Evolutionary conservation across 176 grass and related monocot genomes (phyloP).

Genomic region (Thinopyrum elongatum): DNA sequence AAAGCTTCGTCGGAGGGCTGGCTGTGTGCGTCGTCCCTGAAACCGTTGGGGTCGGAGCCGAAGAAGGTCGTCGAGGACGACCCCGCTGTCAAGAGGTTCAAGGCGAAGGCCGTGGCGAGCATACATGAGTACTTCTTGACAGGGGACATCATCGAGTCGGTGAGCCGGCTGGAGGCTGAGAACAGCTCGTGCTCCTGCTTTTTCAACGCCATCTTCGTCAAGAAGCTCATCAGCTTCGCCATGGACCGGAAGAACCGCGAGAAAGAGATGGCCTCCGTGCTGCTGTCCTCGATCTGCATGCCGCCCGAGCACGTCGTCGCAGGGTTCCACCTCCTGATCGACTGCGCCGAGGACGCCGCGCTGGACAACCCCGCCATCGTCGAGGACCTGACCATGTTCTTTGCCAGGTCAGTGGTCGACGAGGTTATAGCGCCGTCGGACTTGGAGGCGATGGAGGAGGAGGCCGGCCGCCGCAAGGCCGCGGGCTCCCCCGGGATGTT

Average conservation of each 20-base stretch:
- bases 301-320: constrained; percentile 54
- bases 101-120: constrained; percentile 18
- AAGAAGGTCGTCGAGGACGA: constrained; percentile 39
- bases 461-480: constrained; percentile 5
- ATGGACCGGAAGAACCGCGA: constrained; percentile 85
- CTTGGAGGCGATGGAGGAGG: constrained; percentile 52
- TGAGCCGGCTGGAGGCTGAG: constrained; percentile 37
- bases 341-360: constrained; percentile 63
- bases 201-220: constrained; percentile 64
- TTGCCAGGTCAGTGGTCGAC: constrained; percentile 70
- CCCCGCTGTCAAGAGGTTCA: constrained; percentile 32
- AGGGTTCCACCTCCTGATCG: constrained; percentile 65
- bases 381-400: constrained; percentile 72
- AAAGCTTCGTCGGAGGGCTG: constrained; percentile 64
- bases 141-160: constrained; percentile 41
- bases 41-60: constrained; percentile 30
- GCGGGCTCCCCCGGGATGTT: constrained; percentile 18
- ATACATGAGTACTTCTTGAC: constrained; percentile 64
- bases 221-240: constrained; percentile 53
- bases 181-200: constrained; percentile 32
- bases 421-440: constrained; percentile 71
- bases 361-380: constrained; percentile 69
- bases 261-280: constrained; percentile 74
- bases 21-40: constrained; percentile 53
- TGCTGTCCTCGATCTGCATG: constrained; percentile 67